Conservation (phyloP, 1,284 basidiomycete species). For the Fereydounia khargensis region DNA sequence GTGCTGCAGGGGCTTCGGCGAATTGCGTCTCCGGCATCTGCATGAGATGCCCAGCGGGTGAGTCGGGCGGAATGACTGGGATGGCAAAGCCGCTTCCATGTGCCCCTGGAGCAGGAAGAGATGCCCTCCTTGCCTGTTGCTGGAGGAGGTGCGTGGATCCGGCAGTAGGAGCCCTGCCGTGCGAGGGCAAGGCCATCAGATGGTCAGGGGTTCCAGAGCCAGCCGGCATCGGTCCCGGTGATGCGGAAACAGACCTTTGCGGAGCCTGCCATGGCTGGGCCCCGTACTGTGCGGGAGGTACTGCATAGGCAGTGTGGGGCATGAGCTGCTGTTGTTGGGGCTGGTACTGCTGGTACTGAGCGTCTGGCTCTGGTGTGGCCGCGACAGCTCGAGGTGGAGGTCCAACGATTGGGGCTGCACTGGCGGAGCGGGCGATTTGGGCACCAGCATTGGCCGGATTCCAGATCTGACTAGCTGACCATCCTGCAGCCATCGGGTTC, state of each 20-base stretch:
- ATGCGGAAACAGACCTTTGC: conserved; percentile 27
- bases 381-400: too few species aligned
- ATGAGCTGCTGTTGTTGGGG: conserved; percentile 1
- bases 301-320: too few species aligned
- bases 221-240: conserved; percentile 8
- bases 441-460: conserved; percentile 8
- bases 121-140: not conserved
- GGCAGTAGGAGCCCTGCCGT: not conserved
- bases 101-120: conserved; percentile 6
- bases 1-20: too few species aligned
- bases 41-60: conserved; percentile 4
- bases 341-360: conserved; percentile 1
- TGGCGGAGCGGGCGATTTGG: conserved; percentile 20
- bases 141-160: not conserved
- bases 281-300: too few species aligned
- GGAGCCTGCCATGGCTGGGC: conserved; percentile 10
- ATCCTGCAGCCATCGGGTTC: conserved; percentile 18
- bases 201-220: conserved; percentile 5
- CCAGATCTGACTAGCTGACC: conserved; percentile 26
- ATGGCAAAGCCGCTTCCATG: conserved; percentile 1
- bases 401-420: conserved; percentile 32
- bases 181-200: not conserved
- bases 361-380: not conserved
- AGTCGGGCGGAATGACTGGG: too few species aligned
- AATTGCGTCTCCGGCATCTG: conserved; percentile 20